Evolutionary conservation across 1,139 yeast species (phyloP), one percentile per base, ranked within the genome.

Genomic region (Martiniozyma asiatica): DNA sequence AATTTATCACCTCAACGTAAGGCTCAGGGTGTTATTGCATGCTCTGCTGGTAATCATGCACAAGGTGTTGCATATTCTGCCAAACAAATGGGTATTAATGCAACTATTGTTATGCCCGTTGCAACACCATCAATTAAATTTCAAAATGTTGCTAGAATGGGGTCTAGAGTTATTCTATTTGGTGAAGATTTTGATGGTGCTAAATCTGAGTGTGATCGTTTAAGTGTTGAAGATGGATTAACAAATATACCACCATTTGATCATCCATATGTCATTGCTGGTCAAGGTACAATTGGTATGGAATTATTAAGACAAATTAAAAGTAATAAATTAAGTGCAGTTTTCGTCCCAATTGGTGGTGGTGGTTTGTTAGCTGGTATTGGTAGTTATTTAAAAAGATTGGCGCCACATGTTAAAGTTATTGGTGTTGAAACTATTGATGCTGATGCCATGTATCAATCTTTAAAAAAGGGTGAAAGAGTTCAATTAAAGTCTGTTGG

Each of bases 11-110:
- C 71, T 17, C 68, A 72, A 26, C 66, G 73, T 24, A 75, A 80
- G 31, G 58, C 80, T 42, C 71, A 78, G 37, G 99, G 99, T 41
- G 96, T 89, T 32, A 79, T 92, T 52, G 96, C 98, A 0, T 89
- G 97, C 48, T 84, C 96, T 14, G 99, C 98, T 1, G 99, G 99
- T 23, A 89, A 89, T 54, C 99, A 89, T 48, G 99, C 99, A 2
- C 99, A 92, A 54, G 99, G 99, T 39, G 97, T 92, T 7, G 98
- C 98, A 0, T 89, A 60, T 51, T 80, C 94, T 11, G 94, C 97
- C 4, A 73, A 71, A 40, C 73, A 75, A 40, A 61, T 89, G 47
- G 78, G 78, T 21, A 85, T 89, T 33, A 92, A 94, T 5, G 87
- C 97, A 3, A 89, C 96, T 5, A 89, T 89, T 35, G 97, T 89